Evolutionary conservation across 495 filamentous ascomycete species (phyloP).

Genomic region (Hypoxylon lienhwacheense): DNA sequence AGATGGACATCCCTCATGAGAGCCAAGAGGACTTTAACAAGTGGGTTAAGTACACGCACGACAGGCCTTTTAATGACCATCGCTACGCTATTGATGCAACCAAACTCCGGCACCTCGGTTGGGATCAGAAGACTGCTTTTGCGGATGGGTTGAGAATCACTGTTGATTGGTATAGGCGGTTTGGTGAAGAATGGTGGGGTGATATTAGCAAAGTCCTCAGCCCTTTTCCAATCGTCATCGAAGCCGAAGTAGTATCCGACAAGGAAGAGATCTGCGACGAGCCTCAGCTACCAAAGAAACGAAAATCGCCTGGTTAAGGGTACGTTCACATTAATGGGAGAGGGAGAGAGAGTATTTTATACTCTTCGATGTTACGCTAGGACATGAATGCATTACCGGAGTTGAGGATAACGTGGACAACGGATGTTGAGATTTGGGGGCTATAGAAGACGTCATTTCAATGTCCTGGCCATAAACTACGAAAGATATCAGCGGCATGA

Average conservation of each 20-base stretch:
- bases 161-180: slow-evolving; percentile 68
- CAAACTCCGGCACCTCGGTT: slow-evolving; percentile 66
- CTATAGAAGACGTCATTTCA: slow-evolving; percentile 5
- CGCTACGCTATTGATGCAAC: slow-evolving; percentile 68
- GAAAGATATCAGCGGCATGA: slow-evolving; percentile 5
- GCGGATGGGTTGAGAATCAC: slow-evolving; percentile 64
- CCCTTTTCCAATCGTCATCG: slow-evolving; percentile 60
- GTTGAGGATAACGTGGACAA: slow-evolving; percentile 9
- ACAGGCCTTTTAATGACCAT: slow-evolving; percentile 74
- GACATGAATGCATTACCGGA: slow-evolving; percentile 15
- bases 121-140: slow-evolving; percentile 65
- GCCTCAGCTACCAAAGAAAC: slow-evolving; percentile 41
- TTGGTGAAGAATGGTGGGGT: slow-evolving; percentile 70
- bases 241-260: slow-evolving; percentile 52
- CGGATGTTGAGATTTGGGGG: neutral
- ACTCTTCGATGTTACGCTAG: neutral
- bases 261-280: slow-evolving; percentile 52
- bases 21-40: slow-evolving; percentile 48
- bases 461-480: slow-evolving; percentile 2
- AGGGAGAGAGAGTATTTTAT: neutral
- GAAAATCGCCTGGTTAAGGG: slow-evolving; percentile 52
- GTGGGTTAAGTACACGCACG: slow-evolving; percentile 66
- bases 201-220: slow-evolving; percentile 66
- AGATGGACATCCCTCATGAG: slow-evolving; percentile 50
- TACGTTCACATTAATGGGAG: slow-evolving; percentile 17